These are phyloP conservation scores for Aquilaria sinensis DNA, from an alignment of 345 rosid genomes.

Conservation along the genomic window DNA sequence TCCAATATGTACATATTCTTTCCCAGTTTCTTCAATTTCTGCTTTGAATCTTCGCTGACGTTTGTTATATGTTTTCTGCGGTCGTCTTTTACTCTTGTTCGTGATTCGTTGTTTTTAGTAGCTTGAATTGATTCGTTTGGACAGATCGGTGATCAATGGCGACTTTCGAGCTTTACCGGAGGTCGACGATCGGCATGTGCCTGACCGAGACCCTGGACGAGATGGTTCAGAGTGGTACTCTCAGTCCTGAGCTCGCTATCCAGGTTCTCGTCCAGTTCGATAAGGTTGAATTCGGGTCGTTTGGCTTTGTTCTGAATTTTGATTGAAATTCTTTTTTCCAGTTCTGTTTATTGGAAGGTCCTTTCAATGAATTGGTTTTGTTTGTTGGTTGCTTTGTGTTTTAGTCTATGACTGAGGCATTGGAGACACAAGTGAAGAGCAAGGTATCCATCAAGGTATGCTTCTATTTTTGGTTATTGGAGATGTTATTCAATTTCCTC, in stretches of 20 bases:
- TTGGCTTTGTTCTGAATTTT: neutral
- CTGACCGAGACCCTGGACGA: slow-evolving; percentile 92
- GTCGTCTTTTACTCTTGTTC: neutral
- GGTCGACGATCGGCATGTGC: slow-evolving; percentile 98
- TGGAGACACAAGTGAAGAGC: slow-evolving; percentile 90
- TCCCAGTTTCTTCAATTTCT: slow-evolving; percentile 1
- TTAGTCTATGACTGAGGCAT: slow-evolving; percentile 96
- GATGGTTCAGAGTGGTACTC: slow-evolving; percentile 90
- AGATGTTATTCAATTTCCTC: no score
- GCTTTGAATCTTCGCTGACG: neutral
- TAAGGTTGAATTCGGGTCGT: slow-evolving; percentile 42
- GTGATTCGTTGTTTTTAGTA: slow-evolving; percentile 6
- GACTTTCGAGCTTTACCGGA: slow-evolving; percentile 93
- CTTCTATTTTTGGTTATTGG: neutral
- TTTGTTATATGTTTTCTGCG: no score
- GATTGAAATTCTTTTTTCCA: neutral
- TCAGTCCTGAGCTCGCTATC: slow-evolving; percentile 90
- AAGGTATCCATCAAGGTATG: slow-evolving; percentile 81
- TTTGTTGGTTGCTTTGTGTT: slow-evolving; percentile 5
- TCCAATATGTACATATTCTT: slow-evolving; percentile 22
- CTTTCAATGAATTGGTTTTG: neutral
- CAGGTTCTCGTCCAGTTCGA: slow-evolving; percentile 97
- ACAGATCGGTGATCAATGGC: slow-evolving; percentile 54
- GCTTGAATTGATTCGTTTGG: neutral
- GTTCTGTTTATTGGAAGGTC: no score